These are phyloP conservation scores for Tephrocybe sp. DNA, from an alignment of 768 basidiomycete genomes.

Conservation along the genomic window DNA sequence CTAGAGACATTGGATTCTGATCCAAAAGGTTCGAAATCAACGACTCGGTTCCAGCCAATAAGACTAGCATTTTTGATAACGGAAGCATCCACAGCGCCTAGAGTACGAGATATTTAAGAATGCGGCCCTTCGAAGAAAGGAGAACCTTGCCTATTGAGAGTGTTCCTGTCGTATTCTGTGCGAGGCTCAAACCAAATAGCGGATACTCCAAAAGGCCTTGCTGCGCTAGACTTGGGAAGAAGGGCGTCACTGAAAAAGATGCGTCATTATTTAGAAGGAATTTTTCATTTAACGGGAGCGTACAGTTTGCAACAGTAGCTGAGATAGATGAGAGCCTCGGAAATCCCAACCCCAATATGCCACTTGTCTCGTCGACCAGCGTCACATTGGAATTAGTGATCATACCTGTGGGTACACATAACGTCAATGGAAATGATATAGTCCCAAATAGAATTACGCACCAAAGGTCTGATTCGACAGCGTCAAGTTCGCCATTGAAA, in stretches of 20 bases:
- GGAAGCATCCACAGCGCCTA: constrained; percentile 75
- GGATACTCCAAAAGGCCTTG: constrained; percentile 70
- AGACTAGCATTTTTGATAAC: constrained; percentile 57
- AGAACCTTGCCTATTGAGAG: constrained; percentile 55
- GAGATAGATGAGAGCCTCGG: constrained; percentile 66
- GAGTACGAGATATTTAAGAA: not conserved
- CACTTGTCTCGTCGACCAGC: constrained; percentile 62
- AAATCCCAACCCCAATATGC: constrained; percentile 75
- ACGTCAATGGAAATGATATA: not conserved
- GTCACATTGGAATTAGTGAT: constrained; percentile 61
- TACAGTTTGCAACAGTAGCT: constrained; percentile 44
- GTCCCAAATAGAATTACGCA: constrained; percentile 24
- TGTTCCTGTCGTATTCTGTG: constrained; percentile 55
- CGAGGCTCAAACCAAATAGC: constrained; percentile 69
- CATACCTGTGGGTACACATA: constrained; percentile 33
- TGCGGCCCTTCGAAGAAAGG: not conserved
- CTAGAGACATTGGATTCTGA: constrained; percentile 57
- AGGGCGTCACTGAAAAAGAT: constrained; percentile 55
- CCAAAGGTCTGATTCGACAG: constrained; percentile 65
- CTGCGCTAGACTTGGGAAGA: constrained; percentile 60
- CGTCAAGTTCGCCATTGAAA: constrained; percentile 59
- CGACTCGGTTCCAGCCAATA: constrained; percentile 74
- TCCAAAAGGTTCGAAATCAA: constrained; percentile 67
- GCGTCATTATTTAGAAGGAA: not conserved
- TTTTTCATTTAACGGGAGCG: not conserved